Evolutionary conservation across 1,139 yeast species (phyloP), one percentile per base, ranked within the genome.

Genomic region (Candida tetrigidarum): DNA sequence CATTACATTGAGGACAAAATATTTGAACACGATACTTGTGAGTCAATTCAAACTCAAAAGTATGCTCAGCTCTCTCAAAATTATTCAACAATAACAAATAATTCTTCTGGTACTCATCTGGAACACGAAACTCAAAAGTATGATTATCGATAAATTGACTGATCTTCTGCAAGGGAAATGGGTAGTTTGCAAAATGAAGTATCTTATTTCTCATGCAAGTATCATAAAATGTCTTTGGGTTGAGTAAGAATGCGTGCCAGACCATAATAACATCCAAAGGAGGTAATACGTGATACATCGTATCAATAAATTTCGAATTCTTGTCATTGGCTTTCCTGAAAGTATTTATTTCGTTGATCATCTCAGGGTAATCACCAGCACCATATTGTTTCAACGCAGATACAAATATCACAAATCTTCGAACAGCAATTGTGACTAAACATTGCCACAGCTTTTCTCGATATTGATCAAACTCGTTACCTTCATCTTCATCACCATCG

Each of bases 241-340:
- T 47, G 34, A 53, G 42, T 15, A 50, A 37, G 38, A 57, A 59
- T 25, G 58, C 50, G 50, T 71, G 76, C 77, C 76, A 71, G 1
- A 71, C 69, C 66, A 70, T 59, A n/a, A 70, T 43, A 4, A 71
- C 63, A 47, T 71, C 76, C 37, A 69, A 49, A 2, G 73, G 72
- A 1, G 74, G 73, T 12, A 44, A 32, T 3, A 44, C 3, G 7
- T 5, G 4, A 3, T 35, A 20, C 43, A 43, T 39, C 5, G 16
- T 14, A 11, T 15, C n/a, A 5, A 32, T 22, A 16, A 41, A 37
- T n/a, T 23, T 20, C 5, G 8, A 2, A 8, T 37, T 19, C 25
- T 37, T 40, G 7, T 15, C 35, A 30, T 22, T 20, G 14, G 12
- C 39, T 7, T 25, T 20, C 6, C 7, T 18, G 29, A 25, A 40